Evolutionary conservation across 164 flowering plant genomes (phyloP).

Genomic region (Amborella trichopoda): DNA sequence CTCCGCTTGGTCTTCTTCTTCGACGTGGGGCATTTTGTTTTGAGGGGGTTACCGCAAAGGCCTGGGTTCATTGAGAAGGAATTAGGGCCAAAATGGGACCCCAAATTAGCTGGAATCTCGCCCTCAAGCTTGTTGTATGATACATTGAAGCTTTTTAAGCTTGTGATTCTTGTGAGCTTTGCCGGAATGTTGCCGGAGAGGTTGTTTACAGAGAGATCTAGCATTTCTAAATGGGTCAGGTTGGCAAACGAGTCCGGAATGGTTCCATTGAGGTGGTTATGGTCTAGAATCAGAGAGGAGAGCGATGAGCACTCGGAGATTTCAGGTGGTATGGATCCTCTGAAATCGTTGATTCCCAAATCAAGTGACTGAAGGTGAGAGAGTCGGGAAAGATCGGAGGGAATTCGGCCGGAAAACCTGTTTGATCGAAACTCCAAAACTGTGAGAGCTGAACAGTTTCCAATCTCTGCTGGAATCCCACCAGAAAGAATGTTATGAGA

Average conservation of each 20-base stretch:
- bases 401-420: conserved; percentile 30
- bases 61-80: conserved; percentile 33
- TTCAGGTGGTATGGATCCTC: conserved; percentile 28
- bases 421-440: conserved; percentile 40
- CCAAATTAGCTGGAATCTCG: conserved; percentile 52
- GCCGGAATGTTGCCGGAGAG: conserved; percentile 40
- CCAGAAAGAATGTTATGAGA: conserved; percentile 34
- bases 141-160: conserved; percentile 29
- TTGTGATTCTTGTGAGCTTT: conserved; percentile 17
- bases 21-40: conserved; percentile 23
- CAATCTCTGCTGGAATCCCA: conserved; percentile 38
- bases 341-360: conserved; percentile 31
- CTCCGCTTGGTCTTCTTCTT: conserved; percentile 14
- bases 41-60: conserved; percentile 69
- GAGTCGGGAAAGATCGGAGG: conserved; percentile 27
- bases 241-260: conserved; percentile 38
- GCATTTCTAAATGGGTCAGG: conserved; percentile 18
- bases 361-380: conserved; percentile 39
- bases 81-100: conserved; percentile 42
- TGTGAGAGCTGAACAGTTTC: conserved; percentile 42
- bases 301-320: conserved; percentile 29
- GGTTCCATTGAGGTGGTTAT: conserved; percentile 34
- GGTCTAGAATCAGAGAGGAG: conserved; percentile 20
- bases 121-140: conserved; percentile 42
- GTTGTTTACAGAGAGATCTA: conserved; percentile 43